A percentile compares a stretch with the other conserved stretches of the same genome.
Evolutionary conservation across 225 moss, liverwort and hornwort genomes (phyloP).

Genomic region (Takakia lepidozioides): DNA sequence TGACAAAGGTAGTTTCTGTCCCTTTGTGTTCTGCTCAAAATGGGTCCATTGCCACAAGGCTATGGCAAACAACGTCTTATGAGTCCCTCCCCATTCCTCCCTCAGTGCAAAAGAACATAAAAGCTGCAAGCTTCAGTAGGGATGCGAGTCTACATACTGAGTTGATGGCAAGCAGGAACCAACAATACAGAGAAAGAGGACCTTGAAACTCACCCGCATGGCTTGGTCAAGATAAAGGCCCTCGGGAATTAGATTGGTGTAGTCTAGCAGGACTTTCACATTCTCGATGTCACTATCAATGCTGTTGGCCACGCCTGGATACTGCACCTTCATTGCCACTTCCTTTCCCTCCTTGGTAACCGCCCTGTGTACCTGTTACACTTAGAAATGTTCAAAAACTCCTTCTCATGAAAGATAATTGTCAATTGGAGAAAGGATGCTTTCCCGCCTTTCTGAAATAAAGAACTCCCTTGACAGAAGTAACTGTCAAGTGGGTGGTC

Average conservation of each 20-base stretch:
- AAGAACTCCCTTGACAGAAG: too few relatives aligned
- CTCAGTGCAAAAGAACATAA: too few relatives aligned
- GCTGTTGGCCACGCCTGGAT: slow-evolving; percentile 53
- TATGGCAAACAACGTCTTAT: too few relatives aligned
- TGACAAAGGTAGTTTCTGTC: too few relatives aligned
- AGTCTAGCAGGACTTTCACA: slow-evolving; percentile 37
- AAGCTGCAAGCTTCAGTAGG: too few relatives aligned
- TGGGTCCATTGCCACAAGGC: too few relatives aligned
- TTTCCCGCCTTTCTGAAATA: too few relatives aligned
- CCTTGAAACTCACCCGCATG: slow-evolving; percentile 23
- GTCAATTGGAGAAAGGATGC: background rate
- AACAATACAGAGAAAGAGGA: background rate
- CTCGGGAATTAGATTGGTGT: slow-evolving; percentile 50
- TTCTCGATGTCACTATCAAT: slow-evolving; percentile 63
- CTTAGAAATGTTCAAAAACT: background rate
- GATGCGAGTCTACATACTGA: too few relatives aligned
- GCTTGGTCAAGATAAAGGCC: slow-evolving; percentile 59
- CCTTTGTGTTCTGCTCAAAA: too few relatives aligned
- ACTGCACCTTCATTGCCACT: slow-evolving; percentile 61
- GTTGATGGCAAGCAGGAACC: too few relatives aligned
- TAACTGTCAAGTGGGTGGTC: too few relatives aligned
- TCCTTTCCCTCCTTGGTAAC: slow-evolving; percentile 34
- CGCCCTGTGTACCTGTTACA: slow-evolving; percentile 47
- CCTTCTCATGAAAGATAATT: background rate
- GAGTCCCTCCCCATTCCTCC: too few relatives aligned